Conservation (phyloP, 257 asterid genomes). For the Capsicum pubescens region DNA sequence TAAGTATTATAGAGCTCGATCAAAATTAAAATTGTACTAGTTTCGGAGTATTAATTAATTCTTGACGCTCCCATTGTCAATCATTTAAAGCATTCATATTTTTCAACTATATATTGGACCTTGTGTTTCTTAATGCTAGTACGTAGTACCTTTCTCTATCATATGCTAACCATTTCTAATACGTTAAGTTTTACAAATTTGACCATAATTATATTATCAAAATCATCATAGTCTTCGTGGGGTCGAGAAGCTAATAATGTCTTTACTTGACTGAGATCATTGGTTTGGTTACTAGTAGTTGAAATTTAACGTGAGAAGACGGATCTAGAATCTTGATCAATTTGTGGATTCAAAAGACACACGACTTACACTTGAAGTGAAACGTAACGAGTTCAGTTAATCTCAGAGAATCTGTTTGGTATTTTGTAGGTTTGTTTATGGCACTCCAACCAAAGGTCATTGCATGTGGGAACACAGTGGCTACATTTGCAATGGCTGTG, state of each 20-base stretch:
- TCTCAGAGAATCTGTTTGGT: not conserved
- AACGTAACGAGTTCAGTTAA: not conserved
- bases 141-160: not conserved
- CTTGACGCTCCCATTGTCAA: not conserved
- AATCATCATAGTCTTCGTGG: slow-evolving; percentile 42
- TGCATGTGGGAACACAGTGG: slow-evolving; percentile 97
- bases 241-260: slow-evolving; percentile 38
- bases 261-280: slow-evolving; percentile 3
- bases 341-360: not conserved
- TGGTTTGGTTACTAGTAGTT: slow-evolving; percentile 3
- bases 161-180: not conserved
- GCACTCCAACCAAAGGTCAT: slow-evolving; percentile 96
- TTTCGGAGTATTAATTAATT: not conserved
- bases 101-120: not conserved
- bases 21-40: not conserved
- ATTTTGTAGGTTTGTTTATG: slow-evolving; percentile 84
- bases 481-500: slow-evolving; percentile 92
- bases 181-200: not conserved
- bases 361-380: not conserved
- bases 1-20: not conserved
- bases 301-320: not conserved
- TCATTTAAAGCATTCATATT: not conserved
- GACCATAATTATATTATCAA: slow-evolving; percentile 37
- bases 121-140: too few relatives aligned
- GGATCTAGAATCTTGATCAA: not conserved